A percentile compares a stretch with the other conserved stretches of the same genome.
Evolutionary conservation across 495 filamentous ascomycete species (phyloP).

Genomic region (Aspergillus indologenus): DNA sequence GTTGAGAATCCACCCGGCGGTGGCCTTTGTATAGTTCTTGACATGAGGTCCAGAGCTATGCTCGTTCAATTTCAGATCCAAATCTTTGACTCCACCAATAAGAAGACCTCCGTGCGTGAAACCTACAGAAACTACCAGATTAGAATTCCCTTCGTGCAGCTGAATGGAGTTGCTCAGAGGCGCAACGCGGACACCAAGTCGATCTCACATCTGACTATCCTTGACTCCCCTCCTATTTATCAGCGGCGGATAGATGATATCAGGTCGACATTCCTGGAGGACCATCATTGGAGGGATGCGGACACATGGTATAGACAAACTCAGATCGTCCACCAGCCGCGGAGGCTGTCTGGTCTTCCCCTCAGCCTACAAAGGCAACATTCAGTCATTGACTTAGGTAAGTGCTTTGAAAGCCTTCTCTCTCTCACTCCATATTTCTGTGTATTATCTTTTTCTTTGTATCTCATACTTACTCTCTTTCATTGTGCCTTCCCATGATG

Average conservation of each 20-base stretch:
- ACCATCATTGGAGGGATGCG: conserved; percentile 57
- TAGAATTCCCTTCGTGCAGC: conserved; percentile 60
- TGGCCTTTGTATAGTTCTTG: conserved; percentile 20
- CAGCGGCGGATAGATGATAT: conserved; percentile 52
- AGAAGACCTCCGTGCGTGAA: conserved; percentile 2
- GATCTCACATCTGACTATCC: conserved; percentile 52
- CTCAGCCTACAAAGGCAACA: conserved; percentile 55
- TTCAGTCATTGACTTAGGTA: conserved; percentile 73
- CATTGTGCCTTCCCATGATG: conserved; percentile 2
- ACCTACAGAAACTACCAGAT: conserved; percentile 45
- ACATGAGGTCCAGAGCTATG: conserved; percentile 28
- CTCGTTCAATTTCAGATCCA: conserved; percentile 29
- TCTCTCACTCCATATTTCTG: too few species aligned
- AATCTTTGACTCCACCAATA: conserved; percentile 9
- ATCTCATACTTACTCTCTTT: too few species aligned
- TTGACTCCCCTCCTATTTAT: conserved; percentile 64
- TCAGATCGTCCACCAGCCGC: conserved; percentile 54
- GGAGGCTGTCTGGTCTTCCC: conserved; percentile 29
- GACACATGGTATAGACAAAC: conserved; percentile 77
- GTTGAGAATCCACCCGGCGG: conserved; percentile 16
- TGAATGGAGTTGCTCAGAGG: conserved; percentile 54
- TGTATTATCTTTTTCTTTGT: background rate
- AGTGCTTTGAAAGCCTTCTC: conserved; percentile 16
- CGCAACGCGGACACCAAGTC: conserved; percentile 28
- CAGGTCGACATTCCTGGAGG: conserved; percentile 34